These are phyloP conservation scores for Noccaea bulbosa DNA, from an alignment of 345 rosid species.

Conservation along the genomic window DNA sequence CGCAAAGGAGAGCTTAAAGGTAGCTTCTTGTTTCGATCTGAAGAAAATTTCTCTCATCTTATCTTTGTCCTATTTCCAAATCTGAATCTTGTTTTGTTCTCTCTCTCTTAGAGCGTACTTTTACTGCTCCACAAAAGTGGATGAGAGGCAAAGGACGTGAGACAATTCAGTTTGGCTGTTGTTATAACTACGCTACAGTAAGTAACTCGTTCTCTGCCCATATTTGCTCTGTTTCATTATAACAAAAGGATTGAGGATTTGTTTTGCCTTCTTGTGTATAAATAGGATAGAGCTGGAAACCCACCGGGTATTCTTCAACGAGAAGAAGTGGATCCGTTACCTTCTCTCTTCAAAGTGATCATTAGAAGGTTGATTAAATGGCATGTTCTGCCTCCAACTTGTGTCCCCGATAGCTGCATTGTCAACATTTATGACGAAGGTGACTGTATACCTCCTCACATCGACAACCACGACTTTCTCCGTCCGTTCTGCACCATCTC, in stretches of 20 bases:
- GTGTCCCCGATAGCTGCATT: constrained; percentile 71
- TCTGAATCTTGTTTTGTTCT: constrained; percentile 5
- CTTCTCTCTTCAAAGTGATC: constrained; percentile 58
- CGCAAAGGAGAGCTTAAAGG: constrained; percentile 60
- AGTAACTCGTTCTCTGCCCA: background rate
- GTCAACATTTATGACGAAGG: constrained; percentile 75
- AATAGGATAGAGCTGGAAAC: constrained; percentile 62
- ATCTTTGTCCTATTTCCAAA: background rate
- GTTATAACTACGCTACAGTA: constrained; percentile 63
- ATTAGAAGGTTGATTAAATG: constrained; percentile 62
- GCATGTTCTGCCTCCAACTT: constrained; percentile 62
- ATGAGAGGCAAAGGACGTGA: constrained; percentile 77
- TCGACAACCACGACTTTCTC: constrained; percentile 66
- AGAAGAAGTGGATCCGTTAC: constrained; percentile 67
- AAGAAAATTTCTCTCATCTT: background rate
- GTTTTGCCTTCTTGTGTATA: constrained; percentile 14
- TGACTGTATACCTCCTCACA: constrained; percentile 78
- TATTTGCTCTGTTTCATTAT: background rate
- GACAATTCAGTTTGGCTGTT: constrained; percentile 72
- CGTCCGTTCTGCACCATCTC: constrained; percentile 79
- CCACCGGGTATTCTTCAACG: constrained; percentile 62
- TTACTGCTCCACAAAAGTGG: constrained; percentile 67
- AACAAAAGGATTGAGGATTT: background rate
- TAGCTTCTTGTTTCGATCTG: constrained; percentile 17
- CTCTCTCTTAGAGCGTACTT: constrained; percentile 55